Conservation (phyloP, 768 basidiomycete genomes). For the Tylopilus vinaceipallidus region DNA sequence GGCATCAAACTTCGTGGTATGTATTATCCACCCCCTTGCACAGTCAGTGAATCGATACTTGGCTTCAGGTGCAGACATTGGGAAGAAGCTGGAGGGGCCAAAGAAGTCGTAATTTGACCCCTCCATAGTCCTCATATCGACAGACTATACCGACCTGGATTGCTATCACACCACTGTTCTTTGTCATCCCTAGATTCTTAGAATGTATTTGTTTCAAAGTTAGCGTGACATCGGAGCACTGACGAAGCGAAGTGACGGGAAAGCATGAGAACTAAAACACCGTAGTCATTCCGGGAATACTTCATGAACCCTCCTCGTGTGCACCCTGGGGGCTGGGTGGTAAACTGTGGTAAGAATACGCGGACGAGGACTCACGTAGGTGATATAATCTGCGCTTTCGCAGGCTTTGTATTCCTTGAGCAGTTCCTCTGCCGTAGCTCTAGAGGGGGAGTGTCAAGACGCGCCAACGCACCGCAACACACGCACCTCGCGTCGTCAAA, state of each 20-base stretch:
- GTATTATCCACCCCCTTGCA: slow-evolving; percentile 21
- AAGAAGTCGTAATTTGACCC: slow-evolving; percentile 62
- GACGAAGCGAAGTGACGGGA: slow-evolving; percentile 3
- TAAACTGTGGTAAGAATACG: neutral
- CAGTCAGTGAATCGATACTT: slow-evolving; percentile 2
- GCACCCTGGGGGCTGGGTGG: slow-evolving; percentile 28
- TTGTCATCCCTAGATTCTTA: slow-evolving; percentile 23
- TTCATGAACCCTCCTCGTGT: slow-evolving; percentile 31
- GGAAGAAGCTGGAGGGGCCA: slow-evolving; percentile 78
- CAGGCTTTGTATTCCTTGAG: slow-evolving; percentile 95
- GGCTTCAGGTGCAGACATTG: slow-evolving; percentile 68
- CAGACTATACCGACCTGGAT: slow-evolving; percentile 20
- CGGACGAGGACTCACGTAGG: slow-evolving; percentile 55
- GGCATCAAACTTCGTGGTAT: slow-evolving; percentile 87
- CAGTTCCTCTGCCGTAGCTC: slow-evolving; percentile 83
- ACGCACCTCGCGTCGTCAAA: slow-evolving; percentile 94
- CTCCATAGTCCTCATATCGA: slow-evolving; percentile 36
- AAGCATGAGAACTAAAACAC: neutral
- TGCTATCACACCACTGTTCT: slow-evolving; percentile 15
- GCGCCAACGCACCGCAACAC: neutral
- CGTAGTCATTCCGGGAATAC: neutral
- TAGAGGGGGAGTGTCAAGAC: slow-evolving; percentile 28
- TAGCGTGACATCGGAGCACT: slow-evolving; percentile 3
- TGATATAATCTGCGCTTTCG: slow-evolving; percentile 92
- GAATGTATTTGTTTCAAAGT: slow-evolving; percentile 23